Evolutionary conservation across 2,329 filamentous ascomycete genomes (phyloP).

Genomic region (Fusarium acutatum): DNA sequence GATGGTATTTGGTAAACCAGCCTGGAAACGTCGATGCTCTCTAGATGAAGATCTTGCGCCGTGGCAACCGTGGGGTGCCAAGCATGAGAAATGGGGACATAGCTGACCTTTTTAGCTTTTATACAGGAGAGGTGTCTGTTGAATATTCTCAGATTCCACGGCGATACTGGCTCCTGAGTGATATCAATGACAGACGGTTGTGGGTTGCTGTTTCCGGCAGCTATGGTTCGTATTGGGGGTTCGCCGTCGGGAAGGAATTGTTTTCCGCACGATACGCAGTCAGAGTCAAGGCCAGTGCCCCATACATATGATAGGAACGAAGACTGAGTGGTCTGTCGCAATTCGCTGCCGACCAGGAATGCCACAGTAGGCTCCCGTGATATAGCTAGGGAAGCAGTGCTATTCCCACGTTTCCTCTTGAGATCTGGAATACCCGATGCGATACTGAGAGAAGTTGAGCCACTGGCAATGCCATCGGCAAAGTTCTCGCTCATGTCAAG

Average conservation of each 20-base stretch:
- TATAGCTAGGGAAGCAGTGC: background rate
- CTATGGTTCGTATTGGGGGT: background rate
- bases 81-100: background rate
- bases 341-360: background rate
- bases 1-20: background rate
- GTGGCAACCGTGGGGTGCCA: background rate
- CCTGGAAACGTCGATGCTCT: background rate
- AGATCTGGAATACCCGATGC: background rate
- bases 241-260: background rate
- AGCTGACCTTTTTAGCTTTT: background rate
- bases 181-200: background rate
- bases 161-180: background rate
- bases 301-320: background rate
- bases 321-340: background rate
- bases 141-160: background rate
- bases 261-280: background rate
- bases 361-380: background rate
- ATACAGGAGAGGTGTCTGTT: background rate
- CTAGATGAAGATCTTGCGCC: background rate
- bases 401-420: background rate
- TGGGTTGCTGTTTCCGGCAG: background rate
- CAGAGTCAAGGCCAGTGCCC: background rate
- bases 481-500: background rate
- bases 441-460: background rate
- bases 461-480: background rate